Evolutionary conservation across 371 early-diverging fungal genomes (phyloP).

Genomic region (Mortierella polycephala): DNA sequence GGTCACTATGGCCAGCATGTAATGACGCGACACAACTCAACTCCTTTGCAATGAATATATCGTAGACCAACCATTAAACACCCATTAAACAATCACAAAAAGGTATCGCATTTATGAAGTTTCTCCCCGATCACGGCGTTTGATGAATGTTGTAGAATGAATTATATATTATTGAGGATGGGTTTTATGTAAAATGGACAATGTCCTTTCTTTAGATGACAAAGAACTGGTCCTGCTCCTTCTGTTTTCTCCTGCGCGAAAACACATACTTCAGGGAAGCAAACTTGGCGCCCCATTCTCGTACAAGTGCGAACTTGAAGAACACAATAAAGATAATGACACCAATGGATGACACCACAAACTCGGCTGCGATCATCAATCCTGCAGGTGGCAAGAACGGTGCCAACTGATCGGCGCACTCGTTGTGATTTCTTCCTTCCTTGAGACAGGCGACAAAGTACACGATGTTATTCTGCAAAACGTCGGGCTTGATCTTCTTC

Average conservation of each 20-base stretch:
- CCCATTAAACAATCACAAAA: no score
- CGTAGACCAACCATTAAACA: no score
- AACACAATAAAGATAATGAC: slow-evolving; percentile 69
- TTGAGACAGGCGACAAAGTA: slow-evolving; percentile 65
- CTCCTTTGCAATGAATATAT: not conserved
- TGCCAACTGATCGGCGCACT: slow-evolving; percentile 31
- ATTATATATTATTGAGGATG: no score
- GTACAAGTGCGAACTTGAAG: slow-evolving; percentile 64
- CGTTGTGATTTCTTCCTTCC: slow-evolving; percentile 55
- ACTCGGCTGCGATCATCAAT: slow-evolving; percentile 68
- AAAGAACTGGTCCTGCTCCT: slow-evolving; percentile 67
- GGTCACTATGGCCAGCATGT: slow-evolving; percentile 53
- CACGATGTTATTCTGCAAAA: slow-evolving; percentile 38
- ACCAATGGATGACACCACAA: slow-evolving; percentile 67
- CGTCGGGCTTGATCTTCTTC: slow-evolving; percentile 42
- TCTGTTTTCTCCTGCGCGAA: slow-evolving; percentile 48
- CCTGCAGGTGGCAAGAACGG: slow-evolving; percentile 62
- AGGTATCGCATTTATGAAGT: no score
- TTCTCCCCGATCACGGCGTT: no score
- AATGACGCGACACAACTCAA: not conserved
- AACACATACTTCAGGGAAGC: slow-evolving; percentile 56
- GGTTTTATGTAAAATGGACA: no score
- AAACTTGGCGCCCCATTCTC: slow-evolving; percentile 65
- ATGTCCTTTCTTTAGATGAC: slow-evolving; percentile 49
- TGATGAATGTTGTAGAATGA: no score